A percentile compares a stretch with the other conserved stretches of the same genome.
Evolutionary conservation across 2,329 filamentous ascomycete genomes (phyloP).

Genomic region (Cladosporium sp.): DNA sequence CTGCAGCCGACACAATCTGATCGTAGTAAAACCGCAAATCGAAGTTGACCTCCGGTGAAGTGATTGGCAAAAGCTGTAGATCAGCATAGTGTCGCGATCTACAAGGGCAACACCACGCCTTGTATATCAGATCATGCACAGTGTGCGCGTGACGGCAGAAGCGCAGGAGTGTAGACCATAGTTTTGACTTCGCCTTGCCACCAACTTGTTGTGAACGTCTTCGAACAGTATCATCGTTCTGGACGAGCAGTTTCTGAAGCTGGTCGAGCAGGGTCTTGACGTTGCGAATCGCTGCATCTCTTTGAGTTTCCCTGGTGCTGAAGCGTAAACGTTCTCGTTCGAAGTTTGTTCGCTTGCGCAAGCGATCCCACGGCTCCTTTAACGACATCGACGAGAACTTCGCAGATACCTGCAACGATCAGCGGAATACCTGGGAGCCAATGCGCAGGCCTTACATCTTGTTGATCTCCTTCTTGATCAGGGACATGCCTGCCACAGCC

Average conservation of each 20-base stretch:
- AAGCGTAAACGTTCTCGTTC: neutral
- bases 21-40: neutral
- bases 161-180: neutral
- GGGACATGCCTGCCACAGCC: neutral
- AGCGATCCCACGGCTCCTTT: too few relatives aligned
- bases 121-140: neutral
- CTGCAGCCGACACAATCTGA: neutral
- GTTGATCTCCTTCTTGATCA: neutral
- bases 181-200: neutral
- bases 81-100: neutral
- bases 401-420: too few relatives aligned
- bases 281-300: neutral
- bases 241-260: neutral
- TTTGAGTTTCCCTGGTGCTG: neutral
- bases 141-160: neutral
- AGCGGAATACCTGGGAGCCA: too few relatives aligned
- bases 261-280: neutral
- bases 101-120: neutral
- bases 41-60: neutral
- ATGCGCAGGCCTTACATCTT: too few relatives aligned
- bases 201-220: neutral
- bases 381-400: too few relatives aligned
- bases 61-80: neutral
- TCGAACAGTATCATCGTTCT: neutral
- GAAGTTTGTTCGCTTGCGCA: neutral